A percentile compares a stretch with the other conserved stretches of the same genome.
phyloP scores from a whole-genome alignment of 83 land plant genomes.

The Picea engelmannii region DNA sequence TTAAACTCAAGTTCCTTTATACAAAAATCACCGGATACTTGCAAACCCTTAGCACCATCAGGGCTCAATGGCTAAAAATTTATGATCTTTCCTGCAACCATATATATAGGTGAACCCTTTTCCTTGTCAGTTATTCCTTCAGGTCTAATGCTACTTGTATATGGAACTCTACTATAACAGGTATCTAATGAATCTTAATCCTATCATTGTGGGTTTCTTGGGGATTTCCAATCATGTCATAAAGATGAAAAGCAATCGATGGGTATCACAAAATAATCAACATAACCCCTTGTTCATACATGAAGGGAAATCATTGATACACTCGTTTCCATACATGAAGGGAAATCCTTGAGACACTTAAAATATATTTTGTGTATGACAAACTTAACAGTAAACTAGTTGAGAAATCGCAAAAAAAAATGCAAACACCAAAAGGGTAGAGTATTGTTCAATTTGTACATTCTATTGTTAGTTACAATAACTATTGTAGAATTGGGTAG shows the following conservation, averaged over 20 bases:
- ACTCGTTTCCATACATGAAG: slow-evolving; percentile 10
- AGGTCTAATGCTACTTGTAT: slow-evolving; percentile 59
- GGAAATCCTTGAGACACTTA: no score
- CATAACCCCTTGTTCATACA: slow-evolving; percentile 37
- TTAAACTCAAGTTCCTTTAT: no score
- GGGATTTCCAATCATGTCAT: slow-evolving; percentile 10
- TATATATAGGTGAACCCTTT: slow-evolving; percentile 42
- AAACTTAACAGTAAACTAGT: no score
- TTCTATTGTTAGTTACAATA: no score
- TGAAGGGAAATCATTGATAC: slow-evolving; percentile 39
- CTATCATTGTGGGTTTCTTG: slow-evolving; percentile 53
- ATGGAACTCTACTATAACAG: slow-evolving; percentile 58
- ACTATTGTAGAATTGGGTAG: no score
- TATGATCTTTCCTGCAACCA: slow-evolving; percentile 8
- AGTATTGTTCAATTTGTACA: no score
- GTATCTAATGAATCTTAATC: slow-evolving; percentile 62
- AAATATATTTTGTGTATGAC: no score
- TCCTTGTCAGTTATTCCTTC: slow-evolving; percentile 27
- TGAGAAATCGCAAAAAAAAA: no score
- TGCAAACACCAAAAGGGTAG: no score
- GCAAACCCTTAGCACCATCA: neutral
- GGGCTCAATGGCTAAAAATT: slow-evolving; percentile 37
- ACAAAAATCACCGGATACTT: neutral
- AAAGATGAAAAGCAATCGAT: slow-evolving; percentile 29
- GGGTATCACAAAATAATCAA: slow-evolving; percentile 15